These are phyloP conservation scores for Filosporella fistucella DNA, from an alignment of 495 filamentous ascomycete species.

Conservation along the genomic window DNA sequence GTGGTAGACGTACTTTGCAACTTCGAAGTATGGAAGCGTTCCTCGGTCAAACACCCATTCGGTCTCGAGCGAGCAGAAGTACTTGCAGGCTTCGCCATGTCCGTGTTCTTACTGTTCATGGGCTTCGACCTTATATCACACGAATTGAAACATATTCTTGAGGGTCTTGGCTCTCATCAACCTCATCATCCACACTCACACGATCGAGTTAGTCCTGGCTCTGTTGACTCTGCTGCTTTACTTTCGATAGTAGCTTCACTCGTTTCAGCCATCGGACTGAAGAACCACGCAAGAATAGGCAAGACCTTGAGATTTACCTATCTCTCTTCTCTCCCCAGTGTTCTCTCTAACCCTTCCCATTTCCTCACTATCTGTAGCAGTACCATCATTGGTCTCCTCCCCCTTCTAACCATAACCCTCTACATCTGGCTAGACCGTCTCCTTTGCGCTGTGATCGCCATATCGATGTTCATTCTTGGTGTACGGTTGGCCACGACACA, in stretches of 20 bases:
- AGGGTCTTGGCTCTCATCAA: conserved; percentile 45
- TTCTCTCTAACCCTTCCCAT: conserved; percentile 89
- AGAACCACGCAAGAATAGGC: conserved; percentile 92
- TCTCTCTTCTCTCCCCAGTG: conserved; percentile 72
- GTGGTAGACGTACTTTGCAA: conserved; percentile 88
- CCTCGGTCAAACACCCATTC: conserved; percentile 89
- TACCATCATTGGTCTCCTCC: conserved; percentile 73
- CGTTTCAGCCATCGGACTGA: conserved; percentile 78
- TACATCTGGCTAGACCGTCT: conserved; percentile 78
- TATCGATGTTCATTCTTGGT: conserved; percentile 83
- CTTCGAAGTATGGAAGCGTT: conserved; percentile 96
- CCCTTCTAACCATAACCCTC: conserved; percentile 64
- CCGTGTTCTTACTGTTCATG: conserved; percentile 91
- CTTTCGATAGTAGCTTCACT: conserved; percentile 86
- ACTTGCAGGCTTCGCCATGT: conserved; percentile 94
- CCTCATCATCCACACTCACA: conserved; percentile 68
- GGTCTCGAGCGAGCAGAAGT: conserved; percentile 90
- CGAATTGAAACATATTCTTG: conserved; percentile 81
- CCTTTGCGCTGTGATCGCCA: conserved; percentile 72
- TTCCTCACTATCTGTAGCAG: conserved; percentile 88
- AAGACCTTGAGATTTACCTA: conserved; percentile 73
- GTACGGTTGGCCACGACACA: conserved; percentile 76
- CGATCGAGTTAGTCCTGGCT: conserved; percentile 65
- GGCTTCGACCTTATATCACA: conserved; percentile 93
- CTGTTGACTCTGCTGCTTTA: conserved; percentile 76